Evolutionary conservation across 306 rosid genomes (phyloP).

Genomic region (Glycine latifolia): DNA sequence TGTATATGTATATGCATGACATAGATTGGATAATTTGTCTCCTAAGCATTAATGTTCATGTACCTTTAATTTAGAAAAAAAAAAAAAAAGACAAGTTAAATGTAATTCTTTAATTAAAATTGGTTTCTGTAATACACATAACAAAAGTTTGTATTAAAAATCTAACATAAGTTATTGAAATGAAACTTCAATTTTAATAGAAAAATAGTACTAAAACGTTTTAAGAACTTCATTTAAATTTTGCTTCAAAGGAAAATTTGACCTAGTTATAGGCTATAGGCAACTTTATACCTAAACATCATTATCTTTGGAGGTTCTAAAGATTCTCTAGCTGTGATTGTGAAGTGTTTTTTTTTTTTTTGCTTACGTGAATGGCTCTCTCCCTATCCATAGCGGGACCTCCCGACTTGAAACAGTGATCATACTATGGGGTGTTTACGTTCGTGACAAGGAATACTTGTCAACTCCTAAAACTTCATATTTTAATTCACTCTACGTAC

Average conservation of each 20-base stretch:
- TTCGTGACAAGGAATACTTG: not conserved
- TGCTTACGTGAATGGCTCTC: not conserved
- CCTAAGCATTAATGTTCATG: too few relatives aligned
- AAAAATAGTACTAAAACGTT: not conserved
- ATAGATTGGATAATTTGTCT: too few relatives aligned
- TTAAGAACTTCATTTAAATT: not conserved
- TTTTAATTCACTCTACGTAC: too few relatives aligned
- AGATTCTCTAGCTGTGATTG: not conserved
- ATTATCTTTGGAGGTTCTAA: not conserved
- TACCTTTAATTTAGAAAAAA: too few relatives aligned
- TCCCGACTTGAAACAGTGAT: constrained; percentile 2
- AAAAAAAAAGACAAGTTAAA: too few relatives aligned
- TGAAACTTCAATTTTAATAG: not conserved
- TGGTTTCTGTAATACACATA: too few relatives aligned
- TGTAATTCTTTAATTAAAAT: too few relatives aligned
- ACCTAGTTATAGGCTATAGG: not conserved
- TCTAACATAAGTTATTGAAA: not conserved
- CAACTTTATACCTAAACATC: not conserved
- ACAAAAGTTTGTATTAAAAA: too few relatives aligned
- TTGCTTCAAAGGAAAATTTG: not conserved
- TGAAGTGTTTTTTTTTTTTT: not conserved
- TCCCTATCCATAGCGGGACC: constrained; percentile 24
- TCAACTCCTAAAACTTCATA: not conserved
- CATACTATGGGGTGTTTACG: not conserved
- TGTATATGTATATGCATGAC: too few relatives aligned